A percentile compares a stretch with the other conserved stretches of the same genome.
Conservation (phyloP, 225 moss, liverwort and hornwort species). For the Marchantia polymorpha region DNA sequence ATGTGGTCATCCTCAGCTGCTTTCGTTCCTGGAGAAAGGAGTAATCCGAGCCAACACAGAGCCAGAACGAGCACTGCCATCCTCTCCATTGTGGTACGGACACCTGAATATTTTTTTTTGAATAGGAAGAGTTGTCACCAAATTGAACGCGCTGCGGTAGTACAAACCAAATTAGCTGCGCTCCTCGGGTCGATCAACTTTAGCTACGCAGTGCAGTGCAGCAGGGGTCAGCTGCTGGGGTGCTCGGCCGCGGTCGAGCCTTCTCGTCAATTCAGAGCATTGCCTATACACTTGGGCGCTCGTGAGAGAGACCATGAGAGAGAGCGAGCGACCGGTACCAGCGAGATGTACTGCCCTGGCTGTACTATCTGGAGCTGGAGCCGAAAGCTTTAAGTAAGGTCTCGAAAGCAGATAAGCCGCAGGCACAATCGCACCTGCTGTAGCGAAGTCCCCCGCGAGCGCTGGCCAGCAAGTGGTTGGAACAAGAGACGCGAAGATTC, state of each 20-base stretch:
- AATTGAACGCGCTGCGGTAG: neutral
- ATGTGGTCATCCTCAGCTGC: neutral
- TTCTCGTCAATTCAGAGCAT: too few relatives aligned
- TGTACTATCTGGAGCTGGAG: too few relatives aligned
- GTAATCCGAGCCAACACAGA: too few relatives aligned
- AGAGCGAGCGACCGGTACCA: neutral
- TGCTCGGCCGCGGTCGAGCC: too few relatives aligned
- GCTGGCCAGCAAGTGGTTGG: too few relatives aligned
- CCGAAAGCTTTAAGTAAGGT: too few relatives aligned
- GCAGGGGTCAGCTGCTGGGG: neutral
- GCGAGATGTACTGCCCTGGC: neutral
- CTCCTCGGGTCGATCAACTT: neutral
- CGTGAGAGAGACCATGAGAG: neutral
- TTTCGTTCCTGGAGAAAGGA: neutral
- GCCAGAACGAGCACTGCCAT: neutral
- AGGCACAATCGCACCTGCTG: too few relatives aligned
- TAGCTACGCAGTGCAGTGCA: neutral
- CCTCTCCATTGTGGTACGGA: neutral
- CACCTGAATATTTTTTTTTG: neutral
- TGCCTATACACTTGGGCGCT: too few relatives aligned
- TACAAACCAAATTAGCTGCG: neutral
- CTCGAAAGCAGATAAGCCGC: too few relatives aligned
- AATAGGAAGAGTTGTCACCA: too few relatives aligned
- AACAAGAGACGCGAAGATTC: too few relatives aligned
- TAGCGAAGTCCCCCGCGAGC: too few relatives aligned